phyloP scores from a whole-genome alignment of 805 yeast species.

The Lipomyces orientalis region DNA sequence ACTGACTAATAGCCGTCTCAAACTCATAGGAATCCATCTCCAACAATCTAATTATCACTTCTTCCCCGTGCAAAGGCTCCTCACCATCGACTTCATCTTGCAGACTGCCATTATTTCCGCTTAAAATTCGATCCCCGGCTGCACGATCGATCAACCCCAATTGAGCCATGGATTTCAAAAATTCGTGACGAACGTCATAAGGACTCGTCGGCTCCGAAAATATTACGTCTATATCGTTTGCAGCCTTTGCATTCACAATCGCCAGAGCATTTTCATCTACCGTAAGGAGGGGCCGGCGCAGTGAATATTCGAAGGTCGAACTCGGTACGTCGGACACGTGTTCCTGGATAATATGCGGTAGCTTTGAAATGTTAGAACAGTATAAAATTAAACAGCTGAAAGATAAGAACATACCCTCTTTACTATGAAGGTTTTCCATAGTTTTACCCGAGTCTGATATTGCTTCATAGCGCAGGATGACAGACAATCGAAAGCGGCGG shows the following conservation, averaged over 20 bases:
- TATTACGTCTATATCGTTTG: constrained; percentile 51
- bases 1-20: constrained; percentile 39
- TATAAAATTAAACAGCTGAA: not conserved
- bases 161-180: constrained; percentile 54
- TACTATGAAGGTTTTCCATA: constrained; percentile 33
- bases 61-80: not conserved
- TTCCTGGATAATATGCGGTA: constrained; percentile 20
- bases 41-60: not conserved
- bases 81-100: constrained; percentile 16
- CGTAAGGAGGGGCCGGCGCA: constrained; percentile 27
- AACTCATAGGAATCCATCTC: constrained; percentile 43
- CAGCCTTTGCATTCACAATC: constrained; percentile 22
- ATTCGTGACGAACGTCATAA: constrained; percentile 57
- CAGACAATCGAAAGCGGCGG: constrained; percentile 25
- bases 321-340: constrained; percentile 18
- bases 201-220: constrained; percentile 58
- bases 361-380: constrained; percentile 1
- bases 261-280: constrained; percentile 27
- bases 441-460: constrained; percentile 12
- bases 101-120: constrained; percentile 19
- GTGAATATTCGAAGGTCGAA: constrained; percentile 28
- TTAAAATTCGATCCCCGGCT: constrained; percentile 40
- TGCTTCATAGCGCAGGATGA: constrained; percentile 23
- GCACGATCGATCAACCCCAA: constrained; percentile 51
- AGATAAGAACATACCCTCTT: constrained; percentile 19